Evolutionary conservation across 768 basidiomycete species (phyloP).

Genomic region (Leucogyrophana mollusca): DNA sequence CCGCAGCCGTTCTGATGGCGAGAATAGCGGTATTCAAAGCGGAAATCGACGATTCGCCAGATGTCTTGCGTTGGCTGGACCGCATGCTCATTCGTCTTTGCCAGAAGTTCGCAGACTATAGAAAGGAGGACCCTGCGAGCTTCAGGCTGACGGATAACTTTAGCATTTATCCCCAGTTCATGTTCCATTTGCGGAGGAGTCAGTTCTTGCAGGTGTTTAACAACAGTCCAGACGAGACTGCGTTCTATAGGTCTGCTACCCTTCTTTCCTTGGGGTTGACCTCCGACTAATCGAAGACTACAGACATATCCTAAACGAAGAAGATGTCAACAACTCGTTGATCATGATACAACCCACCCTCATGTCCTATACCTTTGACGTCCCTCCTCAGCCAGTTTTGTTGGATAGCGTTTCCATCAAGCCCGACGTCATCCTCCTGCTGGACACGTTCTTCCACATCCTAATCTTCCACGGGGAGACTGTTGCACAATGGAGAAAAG

Average conservation of each 20-base stretch:
- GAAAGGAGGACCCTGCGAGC: conserved; percentile 94
- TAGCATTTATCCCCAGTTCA: conserved; percentile 99
- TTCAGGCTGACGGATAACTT: conserved; percentile 95
- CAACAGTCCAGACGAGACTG: conserved; percentile 99
- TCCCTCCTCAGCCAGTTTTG: conserved; percentile 87
- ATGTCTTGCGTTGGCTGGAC: conserved; percentile 96
- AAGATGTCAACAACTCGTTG: conserved; percentile 98
- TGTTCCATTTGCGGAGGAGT: conserved; percentile 97
- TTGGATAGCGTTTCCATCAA: conserved; percentile 98
- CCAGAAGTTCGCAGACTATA: conserved; percentile 98
- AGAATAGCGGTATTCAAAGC: conserved; percentile 99
- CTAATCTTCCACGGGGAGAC: conserved; percentile 99
- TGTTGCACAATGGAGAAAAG: conserved; percentile 96
- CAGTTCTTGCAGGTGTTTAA: conserved; percentile 99
- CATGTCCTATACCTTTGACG: conserved; percentile 97
- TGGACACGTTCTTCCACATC: conserved; percentile 99
- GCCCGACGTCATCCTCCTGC: conserved; percentile 91
- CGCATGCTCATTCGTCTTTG: conserved; percentile 97
- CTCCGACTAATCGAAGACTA: conserved; percentile 5
- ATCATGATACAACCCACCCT: conserved; percentile 99
- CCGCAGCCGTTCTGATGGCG: conserved; percentile 96
- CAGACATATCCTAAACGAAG: conserved; percentile 93
- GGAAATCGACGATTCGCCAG: conserved; percentile 96
- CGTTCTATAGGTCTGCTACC: conserved; percentile 83
- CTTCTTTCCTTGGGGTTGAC: conserved; percentile 1